Conservation (phyloP, 148 eudicot species). For the Rheum nobile region DNA sequence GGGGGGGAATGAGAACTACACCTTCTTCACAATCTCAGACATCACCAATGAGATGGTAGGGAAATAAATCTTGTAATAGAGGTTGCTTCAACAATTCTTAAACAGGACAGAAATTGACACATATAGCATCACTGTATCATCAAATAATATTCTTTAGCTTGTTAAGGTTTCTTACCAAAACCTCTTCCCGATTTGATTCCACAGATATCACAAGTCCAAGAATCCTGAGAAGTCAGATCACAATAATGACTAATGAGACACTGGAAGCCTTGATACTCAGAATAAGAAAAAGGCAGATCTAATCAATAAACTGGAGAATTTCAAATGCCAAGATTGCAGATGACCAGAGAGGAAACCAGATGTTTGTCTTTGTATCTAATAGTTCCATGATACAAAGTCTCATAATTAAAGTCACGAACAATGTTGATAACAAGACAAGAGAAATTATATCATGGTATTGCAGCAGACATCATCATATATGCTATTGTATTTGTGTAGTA, state of each 20-base stretch:
- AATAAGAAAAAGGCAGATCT: neutral
- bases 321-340: neutral
- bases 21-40: neutral
- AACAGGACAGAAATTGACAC: neutral
- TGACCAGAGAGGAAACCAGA: neutral
- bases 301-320: neutral
- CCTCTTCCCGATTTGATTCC: slow-evolving; percentile 33
- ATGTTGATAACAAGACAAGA: neutral
- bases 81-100: neutral
- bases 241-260: neutral
- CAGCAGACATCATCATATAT: neutral
- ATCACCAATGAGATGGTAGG: neutral
- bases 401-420: neutral
- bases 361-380: neutral
- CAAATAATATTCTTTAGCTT: neutral
- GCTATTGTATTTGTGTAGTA: neutral
- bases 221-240: slow-evolving; percentile 12
- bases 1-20: too few relatives aligned
- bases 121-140: neutral
- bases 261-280: neutral
- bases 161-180: slow-evolving; percentile 31
- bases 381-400: neutral
- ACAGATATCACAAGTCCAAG: slow-evolving; percentile 37
- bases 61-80: neutral
- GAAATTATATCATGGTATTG: neutral